These are phyloP conservation scores for Xylaria hypoxylon DNA, from an alignment of 2,329 filamentous ascomycete genomes.

Conservation along the genomic window DNA sequence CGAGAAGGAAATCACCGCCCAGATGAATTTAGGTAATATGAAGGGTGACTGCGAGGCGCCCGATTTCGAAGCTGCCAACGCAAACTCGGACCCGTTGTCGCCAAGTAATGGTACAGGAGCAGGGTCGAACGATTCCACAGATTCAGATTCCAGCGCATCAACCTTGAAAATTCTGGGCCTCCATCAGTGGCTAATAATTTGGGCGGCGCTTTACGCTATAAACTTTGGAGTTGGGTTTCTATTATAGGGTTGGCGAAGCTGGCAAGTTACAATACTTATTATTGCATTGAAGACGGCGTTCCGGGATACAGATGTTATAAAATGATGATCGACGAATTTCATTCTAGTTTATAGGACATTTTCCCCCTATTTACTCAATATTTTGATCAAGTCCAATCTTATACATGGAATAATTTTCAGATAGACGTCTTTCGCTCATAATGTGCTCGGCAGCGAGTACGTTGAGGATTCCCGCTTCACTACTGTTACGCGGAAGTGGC, in stretches of 20 bases:
- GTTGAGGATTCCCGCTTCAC: too few species aligned
- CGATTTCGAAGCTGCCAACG: constrained; percentile 30
- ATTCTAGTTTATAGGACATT: background rate
- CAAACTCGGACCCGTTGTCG: constrained; percentile 25
- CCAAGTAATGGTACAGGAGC: constrained; percentile 13
- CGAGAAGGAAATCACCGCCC: constrained; percentile 54
- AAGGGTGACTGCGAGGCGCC: constrained; percentile 47
- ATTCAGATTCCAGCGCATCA: constrained; percentile 15
- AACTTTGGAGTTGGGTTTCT: background rate
- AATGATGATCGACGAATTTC: background rate
- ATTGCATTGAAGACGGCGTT: constrained; percentile 23
- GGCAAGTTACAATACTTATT: background rate
- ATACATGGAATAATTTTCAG: too few species aligned
- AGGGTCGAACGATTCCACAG: constrained; percentile 14
- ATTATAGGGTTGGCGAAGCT: constrained; percentile 1
- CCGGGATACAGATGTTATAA: constrained; percentile 3
- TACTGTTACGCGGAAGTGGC: too few species aligned
- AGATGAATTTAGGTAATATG: constrained; percentile 46
- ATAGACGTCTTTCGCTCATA: too few species aligned
- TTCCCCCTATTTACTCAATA: background rate
- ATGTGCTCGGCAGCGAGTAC: too few species aligned
- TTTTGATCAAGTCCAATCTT: too few species aligned
- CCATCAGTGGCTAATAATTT: constrained; percentile 16
- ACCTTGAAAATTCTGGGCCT: background rate
- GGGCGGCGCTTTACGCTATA: constrained; percentile 1